A percentile compares a stretch with the other conserved stretches of the same genome.
Evolutionary conservation across 257 asterid species (phyloP).

Genomic region (Cynanchum wilfordii): DNA sequence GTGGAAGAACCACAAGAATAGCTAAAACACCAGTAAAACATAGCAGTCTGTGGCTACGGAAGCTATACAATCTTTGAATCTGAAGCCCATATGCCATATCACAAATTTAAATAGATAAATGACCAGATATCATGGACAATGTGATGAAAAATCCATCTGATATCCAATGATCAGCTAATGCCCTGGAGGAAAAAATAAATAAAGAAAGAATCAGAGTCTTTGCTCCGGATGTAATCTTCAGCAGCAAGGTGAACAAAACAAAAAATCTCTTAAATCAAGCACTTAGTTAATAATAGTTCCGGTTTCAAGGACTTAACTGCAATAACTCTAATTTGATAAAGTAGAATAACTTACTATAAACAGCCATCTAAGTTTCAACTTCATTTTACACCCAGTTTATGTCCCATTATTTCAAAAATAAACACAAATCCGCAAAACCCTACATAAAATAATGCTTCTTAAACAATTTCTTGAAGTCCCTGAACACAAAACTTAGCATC

Average conservation of each 20-base stretch:
- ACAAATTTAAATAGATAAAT: background rate
- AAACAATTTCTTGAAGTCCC: background rate
- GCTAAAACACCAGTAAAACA: constrained; percentile 23
- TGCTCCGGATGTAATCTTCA: background rate
- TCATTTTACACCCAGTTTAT: background rate
- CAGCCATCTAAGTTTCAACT: background rate
- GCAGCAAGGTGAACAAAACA: background rate
- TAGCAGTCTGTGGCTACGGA: constrained; percentile 18
- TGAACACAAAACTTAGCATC: background rate
- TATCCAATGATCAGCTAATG: background rate
- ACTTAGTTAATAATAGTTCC: background rate
- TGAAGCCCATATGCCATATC: constrained; percentile 30
- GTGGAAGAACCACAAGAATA: constrained; percentile 25
- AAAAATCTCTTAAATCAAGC: constrained; percentile 5
- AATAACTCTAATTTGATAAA: background rate
- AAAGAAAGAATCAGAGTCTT: background rate
- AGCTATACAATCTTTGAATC: constrained; percentile 22
- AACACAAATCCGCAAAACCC: background rate
- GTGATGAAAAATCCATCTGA: background rate
- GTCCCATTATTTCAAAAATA: background rate
- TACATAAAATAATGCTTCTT: background rate
- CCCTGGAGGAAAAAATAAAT: constrained; percentile 6
- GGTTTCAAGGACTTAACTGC: background rate
- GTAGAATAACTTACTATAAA: background rate
- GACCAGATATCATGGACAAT: background rate